Conservation (phyloP, 2,329 filamentous ascomycete genomes). For the Spiromastix sp. region DNA sequence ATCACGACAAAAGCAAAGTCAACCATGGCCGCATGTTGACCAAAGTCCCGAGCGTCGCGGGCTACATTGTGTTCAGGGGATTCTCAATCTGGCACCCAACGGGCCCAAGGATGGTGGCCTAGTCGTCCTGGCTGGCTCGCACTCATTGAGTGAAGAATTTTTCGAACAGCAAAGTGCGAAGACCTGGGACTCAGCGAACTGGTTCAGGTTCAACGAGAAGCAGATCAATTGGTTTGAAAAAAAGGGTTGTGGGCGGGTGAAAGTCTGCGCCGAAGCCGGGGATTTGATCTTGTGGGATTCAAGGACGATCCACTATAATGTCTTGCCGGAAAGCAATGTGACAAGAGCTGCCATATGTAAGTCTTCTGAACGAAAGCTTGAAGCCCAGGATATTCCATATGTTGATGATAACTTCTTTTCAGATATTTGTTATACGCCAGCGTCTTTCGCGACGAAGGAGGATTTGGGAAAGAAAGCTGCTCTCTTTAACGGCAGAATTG, state of each 20-base stretch:
- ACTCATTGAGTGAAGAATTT: slow-evolving; percentile 11
- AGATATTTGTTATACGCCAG: too few species aligned
- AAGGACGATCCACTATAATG: too few species aligned
- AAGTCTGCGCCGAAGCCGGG: slow-evolving; percentile 34
- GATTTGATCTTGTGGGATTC: slow-evolving; percentile 35
- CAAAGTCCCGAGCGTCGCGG: slow-evolving; percentile 21
- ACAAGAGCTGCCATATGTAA: too few species aligned
- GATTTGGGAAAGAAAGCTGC: too few species aligned
- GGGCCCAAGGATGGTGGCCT: slow-evolving; percentile 12
- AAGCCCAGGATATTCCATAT: too few species aligned
- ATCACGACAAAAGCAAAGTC: slow-evolving; percentile 13
- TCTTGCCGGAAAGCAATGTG: too few species aligned
- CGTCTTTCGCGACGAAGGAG: too few species aligned
- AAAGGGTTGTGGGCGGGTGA: slow-evolving; percentile 18
- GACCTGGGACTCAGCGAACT: slow-evolving; percentile 10
- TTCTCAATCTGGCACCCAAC: slow-evolving; percentile 11
- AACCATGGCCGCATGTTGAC: slow-evolving; percentile 35
- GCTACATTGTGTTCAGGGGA: neutral
- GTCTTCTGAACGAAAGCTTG: too few species aligned
- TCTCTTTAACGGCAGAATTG: too few species aligned
- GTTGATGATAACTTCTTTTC: too few species aligned
- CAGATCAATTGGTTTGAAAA: slow-evolving; percentile 22
- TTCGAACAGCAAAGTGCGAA: neutral
- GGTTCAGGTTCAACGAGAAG: slow-evolving; percentile 16
- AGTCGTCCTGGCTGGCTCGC: neutral